Evolutionary conservation across 2,329 filamentous ascomycete species (phyloP).

Genomic region (Botrytis squamosa): DNA sequence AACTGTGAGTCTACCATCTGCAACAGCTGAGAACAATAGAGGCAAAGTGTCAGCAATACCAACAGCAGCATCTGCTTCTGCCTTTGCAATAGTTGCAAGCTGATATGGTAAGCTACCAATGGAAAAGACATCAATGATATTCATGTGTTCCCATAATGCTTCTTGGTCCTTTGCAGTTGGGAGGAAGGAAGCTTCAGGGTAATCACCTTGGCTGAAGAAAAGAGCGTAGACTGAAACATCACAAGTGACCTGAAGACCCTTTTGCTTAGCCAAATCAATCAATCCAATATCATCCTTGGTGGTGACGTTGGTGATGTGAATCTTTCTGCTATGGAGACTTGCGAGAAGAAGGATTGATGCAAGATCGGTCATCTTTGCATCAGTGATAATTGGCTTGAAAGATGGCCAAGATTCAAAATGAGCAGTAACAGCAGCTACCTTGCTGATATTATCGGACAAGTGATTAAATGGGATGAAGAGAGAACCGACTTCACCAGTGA

Average conservation of each 20-base stretch:
- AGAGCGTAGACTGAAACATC: slow-evolving; percentile 79
- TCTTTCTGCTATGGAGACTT: slow-evolving; percentile 73
- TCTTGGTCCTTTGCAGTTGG: slow-evolving; percentile 68
- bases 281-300: slow-evolving; percentile 76
- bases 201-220: slow-evolving; percentile 71
- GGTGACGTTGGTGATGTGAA: slow-evolving; percentile 79
- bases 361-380: slow-evolving; percentile 76
- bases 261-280: slow-evolving; percentile 75
- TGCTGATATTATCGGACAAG: slow-evolving; percentile 78
- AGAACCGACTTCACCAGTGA: slow-evolving; percentile 72
- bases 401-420: slow-evolving; percentile 77
- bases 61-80: slow-evolving; percentile 56
- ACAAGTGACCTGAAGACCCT: slow-evolving; percentile 79
- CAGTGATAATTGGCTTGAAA: slow-evolving; percentile 77
- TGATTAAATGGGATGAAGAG: slow-evolving; percentile 80
- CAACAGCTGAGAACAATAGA: slow-evolving; percentile 71
- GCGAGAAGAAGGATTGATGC: slow-evolving; percentile 78
- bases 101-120: slow-evolving; percentile 78
- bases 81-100: slow-evolving; percentile 57
- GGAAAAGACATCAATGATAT: slow-evolving; percentile 75
- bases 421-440: slow-evolving; percentile 74
- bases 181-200: slow-evolving; percentile 63
- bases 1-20: slow-evolving; percentile 69
- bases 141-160: slow-evolving; percentile 71
- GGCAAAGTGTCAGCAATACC: slow-evolving; percentile 74